phyloP scores from a whole-genome alignment of 2,329 filamentous ascomycete genomes.

The Scleromitrula shiraiana region DNA sequence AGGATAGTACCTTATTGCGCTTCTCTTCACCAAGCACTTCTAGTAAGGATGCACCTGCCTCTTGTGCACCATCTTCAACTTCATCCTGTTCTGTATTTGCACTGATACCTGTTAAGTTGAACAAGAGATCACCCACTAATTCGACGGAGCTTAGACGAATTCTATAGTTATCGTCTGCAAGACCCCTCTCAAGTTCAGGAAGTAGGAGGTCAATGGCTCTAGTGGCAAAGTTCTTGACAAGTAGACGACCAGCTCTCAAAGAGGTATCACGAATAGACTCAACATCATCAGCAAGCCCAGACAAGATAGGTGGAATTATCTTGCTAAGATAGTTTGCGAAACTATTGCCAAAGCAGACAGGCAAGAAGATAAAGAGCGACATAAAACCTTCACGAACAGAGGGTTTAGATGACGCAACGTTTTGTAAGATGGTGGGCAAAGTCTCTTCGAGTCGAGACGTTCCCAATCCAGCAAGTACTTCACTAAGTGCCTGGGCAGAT shows the following conservation, averaged over 20 bases:
- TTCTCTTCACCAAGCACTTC: conserved; percentile 94
- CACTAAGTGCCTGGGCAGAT: conserved; percentile 90
- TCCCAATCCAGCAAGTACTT: conserved; percentile 90
- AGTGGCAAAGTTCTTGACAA: conserved; percentile 97
- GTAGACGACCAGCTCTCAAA: conserved; percentile 79
- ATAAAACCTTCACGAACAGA: conserved; percentile 97
- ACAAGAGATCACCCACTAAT: conserved; percentile 89
- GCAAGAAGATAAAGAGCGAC: conserved; percentile 98
- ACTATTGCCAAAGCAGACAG: conserved; percentile 97
- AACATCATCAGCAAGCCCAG: conserved; percentile 89
- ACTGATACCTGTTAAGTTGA: conserved; percentile 93
- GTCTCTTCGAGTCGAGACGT: conserved; percentile 92
- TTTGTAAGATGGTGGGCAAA: conserved; percentile 89
- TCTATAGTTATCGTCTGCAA: conserved; percentile 95
- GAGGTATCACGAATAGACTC: conserved; percentile 97
- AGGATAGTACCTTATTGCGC: conserved; percentile 94
- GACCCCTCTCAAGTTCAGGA: conserved; percentile 87
- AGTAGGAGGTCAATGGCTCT: conserved; percentile 89
- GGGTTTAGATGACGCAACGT: conserved; percentile 83
- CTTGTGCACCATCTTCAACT: conserved; percentile 69
- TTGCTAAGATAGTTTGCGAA: conserved; percentile 92
- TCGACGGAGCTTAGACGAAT: conserved; percentile 98
- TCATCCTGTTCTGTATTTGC: conserved; percentile 72
- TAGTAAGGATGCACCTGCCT: conserved; percentile 86
- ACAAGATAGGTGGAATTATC: conserved; percentile 91